A percentile compares a stretch with the other conserved stretches of the same genome.
Conservation (phyloP, 1,139 yeast genomes). For the Yamadazyma blattariae region DNA sequence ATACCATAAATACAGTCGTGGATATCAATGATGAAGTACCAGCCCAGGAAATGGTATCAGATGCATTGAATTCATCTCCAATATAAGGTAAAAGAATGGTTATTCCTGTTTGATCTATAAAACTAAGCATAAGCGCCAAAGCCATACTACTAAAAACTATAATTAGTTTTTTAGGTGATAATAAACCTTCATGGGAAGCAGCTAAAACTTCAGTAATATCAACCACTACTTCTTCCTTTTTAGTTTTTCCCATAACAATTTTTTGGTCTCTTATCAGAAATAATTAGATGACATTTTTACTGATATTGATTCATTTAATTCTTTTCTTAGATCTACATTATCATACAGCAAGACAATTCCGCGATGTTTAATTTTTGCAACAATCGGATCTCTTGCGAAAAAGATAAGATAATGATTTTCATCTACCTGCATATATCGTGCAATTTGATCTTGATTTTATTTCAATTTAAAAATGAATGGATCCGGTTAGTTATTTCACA, state of each 20-base stretch:
- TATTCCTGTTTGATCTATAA: slow-evolving; percentile 45
- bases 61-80: slow-evolving; percentile 34
- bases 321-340: no score
- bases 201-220: slow-evolving; percentile 3
- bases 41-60: slow-evolving; percentile 46
- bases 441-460: no score
- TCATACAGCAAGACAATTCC: no score
- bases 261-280: no score
- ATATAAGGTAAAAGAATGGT: slow-evolving; percentile 37
- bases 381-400: no score
- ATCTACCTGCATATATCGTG: no score
- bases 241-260: not conserved
- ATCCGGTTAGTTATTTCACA: no score
- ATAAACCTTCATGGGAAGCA: slow-evolving; percentile 26
- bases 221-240: not conserved
- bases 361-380: no score
- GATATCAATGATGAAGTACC: slow-evolving; percentile 49
- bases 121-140: slow-evolving; percentile 28
- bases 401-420: no score
- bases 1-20: slow-evolving; percentile 42
- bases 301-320: no score
- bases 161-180: slow-evolving; percentile 23
- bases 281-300: no score
- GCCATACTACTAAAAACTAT: slow-evolving; percentile 25
- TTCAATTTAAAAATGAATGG: no score